Evolutionary conservation across 2,329 filamentous ascomycete genomes (phyloP), one percentile per base, ranked within the genome.

Genomic region (Cercospora sesami): DNA sequence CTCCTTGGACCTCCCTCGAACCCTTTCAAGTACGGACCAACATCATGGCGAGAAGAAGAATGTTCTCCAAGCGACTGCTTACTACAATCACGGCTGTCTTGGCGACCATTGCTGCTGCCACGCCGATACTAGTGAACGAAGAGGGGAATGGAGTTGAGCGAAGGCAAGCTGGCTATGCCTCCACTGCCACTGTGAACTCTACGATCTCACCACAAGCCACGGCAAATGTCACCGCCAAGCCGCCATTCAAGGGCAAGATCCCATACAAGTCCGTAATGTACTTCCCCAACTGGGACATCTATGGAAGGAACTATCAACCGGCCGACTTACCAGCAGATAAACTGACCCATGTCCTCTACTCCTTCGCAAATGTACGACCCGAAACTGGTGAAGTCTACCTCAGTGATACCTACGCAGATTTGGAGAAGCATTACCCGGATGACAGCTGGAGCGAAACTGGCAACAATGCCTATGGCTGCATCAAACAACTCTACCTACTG

Each of bases 261-360:
- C 51, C 51, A 23, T 64, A 67, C 71, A 72, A 69, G 28, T 65
- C 71, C 8, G 69, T 67, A 12, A 62, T 72, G 36, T 72, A 72
- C 66, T 72, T 69, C 21, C 71, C 71, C 12, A 72, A 71, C 31
- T 77, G 76, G 76, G 75, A 73, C 55, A 77, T 77, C 48, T 75
- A 75, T 79, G 80, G 80, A 78, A 81, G 74, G 66, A 90, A 94
- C 75, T 91, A 94, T 77, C 86, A 89, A n/a, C 93, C 94, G 0
- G 90, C 95, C 76, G 88, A 96, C 76, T 85, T 98, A 6, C 91
- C 92, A 0, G 88, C 86, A 3, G 86, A 93, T 65, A 90, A 92
- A 63, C 86, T 97, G 53, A 98, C 94, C 0, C 94, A 98, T 76
- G 81, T 97, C 5, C 87, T 97, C n/a, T 97, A 97, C 75, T 86